Base-by-base conservation (phyloP, 2,329 filamentous ascomycete genomes). In the Fusarium solani-melongenae region DNA sequence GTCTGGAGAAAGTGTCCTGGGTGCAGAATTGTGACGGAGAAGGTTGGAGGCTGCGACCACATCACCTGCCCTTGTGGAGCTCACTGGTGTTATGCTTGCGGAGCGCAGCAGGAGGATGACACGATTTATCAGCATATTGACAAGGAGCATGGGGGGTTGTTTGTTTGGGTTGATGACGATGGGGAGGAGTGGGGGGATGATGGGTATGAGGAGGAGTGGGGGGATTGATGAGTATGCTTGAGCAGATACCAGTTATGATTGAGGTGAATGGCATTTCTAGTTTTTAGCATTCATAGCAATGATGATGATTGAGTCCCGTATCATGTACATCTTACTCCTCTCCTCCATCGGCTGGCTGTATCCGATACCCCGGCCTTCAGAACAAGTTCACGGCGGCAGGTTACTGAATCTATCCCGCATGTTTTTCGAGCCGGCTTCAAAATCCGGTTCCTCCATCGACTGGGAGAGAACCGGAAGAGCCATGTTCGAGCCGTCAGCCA, bases 31-130 rank as follows among this genome's bases (percentile, higher is more conserved):
- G 73, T 79, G 60, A 84, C 83, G 10, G 69, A 84, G 70, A 84
- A 82, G 74, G 70, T 78, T 20, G 70, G 73, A 4, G 84, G 84
- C 1, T 85, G 83, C 51, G 81, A 81, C 24, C 84, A 86, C 67
- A 85, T 86, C 4, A 71, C 59, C 7, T 85, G 83, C 69, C 73
- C 80, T 10, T 83, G 81, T 38, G 73, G 76, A 3, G 74, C 70
- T 17, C 80, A 85, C 65, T 85, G 84, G 84, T 86, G 83, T 64
- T 86, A 81, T 78, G 76, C 78, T 12, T 86, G 82, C 69, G 82
- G 83, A 0, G 66, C 78, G 66, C 69, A 71, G 17, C 79, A 77
- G 14, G 67, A 69, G 5, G 56, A 59, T 3, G 39, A 51, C 0
- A 55, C 68, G 4, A 83, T 86, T 27, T 86, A 86, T 67, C 12